A percentile compares a stretch with the other conserved stretches of the same genome.
These are phyloP conservation scores for Lobosporangium transversale DNA, from an alignment of 192 early-diverging fungal species.

Conservation along the genomic window DNA sequence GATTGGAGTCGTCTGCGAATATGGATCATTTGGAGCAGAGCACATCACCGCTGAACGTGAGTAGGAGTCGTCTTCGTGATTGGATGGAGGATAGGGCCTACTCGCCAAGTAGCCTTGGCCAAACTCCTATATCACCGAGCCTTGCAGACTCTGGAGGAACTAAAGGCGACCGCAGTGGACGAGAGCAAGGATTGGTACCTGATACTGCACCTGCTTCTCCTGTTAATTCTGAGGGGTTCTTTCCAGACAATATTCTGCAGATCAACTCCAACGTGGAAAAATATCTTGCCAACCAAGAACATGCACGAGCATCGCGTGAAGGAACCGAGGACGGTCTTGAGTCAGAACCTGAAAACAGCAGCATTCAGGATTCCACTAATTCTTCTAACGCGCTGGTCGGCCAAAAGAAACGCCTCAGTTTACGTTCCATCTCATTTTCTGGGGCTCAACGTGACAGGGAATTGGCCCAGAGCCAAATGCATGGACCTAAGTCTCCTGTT, in stretches of 20 bases:
- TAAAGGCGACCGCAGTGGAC: constrained; percentile 26
- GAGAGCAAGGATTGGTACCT: constrained; percentile 12
- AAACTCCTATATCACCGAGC: constrained; percentile 17
- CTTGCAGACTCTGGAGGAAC: constrained; percentile 19
- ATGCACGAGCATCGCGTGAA: constrained; percentile 16
- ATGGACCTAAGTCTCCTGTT: constrained; percentile 33
- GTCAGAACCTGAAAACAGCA: constrained; percentile 43
- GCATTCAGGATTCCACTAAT: constrained; percentile 48
- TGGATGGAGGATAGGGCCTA: constrained; percentile 40
- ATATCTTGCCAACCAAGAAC: constrained; percentile 41
- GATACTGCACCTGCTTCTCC: constrained; percentile 45
- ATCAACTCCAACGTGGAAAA: constrained; percentile 45
- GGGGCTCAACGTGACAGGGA: constrained; percentile 49
- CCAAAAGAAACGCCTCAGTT: constrained; percentile 28
- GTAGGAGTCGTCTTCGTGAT: constrained; percentile 37
- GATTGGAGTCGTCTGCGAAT: constrained; percentile 39
- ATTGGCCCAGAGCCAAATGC: constrained; percentile 49
- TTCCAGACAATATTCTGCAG: constrained; percentile 26
- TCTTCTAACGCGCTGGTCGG: background rate
- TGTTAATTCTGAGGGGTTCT: constrained; percentile 44
- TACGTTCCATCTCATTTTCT: constrained; percentile 43
- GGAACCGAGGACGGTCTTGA: constrained; percentile 50
- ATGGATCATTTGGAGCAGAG: constrained; percentile 27
- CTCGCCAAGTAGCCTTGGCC: constrained; percentile 14
- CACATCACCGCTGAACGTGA: background rate